A percentile compares a stretch with the other conserved stretches of the same genome.
Evolutionary conservation across 208 protist genomes (phyloP).

Genomic region (Leishmania mexicana): DNA sequence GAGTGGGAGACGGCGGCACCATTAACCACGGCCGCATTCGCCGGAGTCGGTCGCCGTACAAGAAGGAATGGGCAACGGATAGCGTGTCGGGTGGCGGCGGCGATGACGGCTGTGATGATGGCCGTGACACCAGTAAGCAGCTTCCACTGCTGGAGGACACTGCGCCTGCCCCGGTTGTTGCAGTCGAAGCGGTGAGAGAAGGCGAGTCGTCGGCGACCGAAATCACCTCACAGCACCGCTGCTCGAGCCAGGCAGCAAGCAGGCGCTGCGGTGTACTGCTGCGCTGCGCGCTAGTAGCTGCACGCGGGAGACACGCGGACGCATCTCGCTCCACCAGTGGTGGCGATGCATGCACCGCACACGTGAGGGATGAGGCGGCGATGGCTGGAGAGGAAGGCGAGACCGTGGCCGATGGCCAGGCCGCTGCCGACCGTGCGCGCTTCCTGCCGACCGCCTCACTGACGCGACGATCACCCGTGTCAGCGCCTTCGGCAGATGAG

Average conservation of each 20-base stretch:
- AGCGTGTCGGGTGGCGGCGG: background rate
- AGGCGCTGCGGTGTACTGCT: conserved; percentile 9
- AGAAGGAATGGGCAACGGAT: background rate
- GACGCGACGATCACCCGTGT: background rate
- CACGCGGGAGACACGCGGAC: background rate
- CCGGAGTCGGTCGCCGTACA: background rate
- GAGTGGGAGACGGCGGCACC: background rate
- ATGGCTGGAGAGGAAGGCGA: no score
- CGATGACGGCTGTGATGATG: background rate
- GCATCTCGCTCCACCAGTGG: background rate
- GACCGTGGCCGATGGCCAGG: background rate
- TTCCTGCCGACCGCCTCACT: background rate
- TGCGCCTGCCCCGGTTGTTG: background rate
- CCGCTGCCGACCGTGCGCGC: background rate
- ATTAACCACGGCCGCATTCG: conserved; percentile 4
- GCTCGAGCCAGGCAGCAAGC: conserved; percentile 15
- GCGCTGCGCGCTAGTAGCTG: background rate
- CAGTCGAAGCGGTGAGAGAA: background rate
- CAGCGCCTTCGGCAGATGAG: background rate
- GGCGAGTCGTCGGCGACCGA: background rate
- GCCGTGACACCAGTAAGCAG: background rate
- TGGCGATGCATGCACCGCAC: background rate
- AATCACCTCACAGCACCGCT: background rate
- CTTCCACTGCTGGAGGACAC: background rate
- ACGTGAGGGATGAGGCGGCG: background rate